Conservation (phyloP, 1,284 basidiomycete species). For the Sporisorium sorghi region DNA sequence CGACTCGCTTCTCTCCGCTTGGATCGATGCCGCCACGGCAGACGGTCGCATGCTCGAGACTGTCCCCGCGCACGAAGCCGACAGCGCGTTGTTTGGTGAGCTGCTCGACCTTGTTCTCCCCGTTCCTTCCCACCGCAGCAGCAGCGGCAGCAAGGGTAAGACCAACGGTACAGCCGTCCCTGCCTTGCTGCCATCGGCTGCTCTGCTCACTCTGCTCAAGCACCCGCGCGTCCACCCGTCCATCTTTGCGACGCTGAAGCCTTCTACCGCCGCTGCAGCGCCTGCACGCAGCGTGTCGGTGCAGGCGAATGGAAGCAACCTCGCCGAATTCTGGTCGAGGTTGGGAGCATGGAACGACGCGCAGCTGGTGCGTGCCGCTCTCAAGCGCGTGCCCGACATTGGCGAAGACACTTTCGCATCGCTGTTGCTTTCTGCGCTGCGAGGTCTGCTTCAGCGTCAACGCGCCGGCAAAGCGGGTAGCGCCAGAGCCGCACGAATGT, state of each 20-base stretch:
- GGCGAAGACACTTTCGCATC: slow-evolving; percentile 31
- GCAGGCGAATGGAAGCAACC: slow-evolving; percentile 10
- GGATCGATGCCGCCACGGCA: slow-evolving; percentile 22
- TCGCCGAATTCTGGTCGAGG: slow-evolving; percentile 36
- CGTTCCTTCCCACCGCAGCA: slow-evolving; percentile 12
- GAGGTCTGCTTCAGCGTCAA: slow-evolving; percentile 21
- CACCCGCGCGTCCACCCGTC: slow-evolving; percentile 28
- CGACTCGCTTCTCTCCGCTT: slow-evolving; percentile 12
- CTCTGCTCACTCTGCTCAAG: slow-evolving; percentile 24
- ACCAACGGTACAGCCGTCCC: slow-evolving; percentile 7
- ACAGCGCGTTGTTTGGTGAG: slow-evolving; percentile 23
- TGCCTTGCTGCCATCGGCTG: slow-evolving; percentile 13
- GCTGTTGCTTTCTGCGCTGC: slow-evolving; percentile 26
- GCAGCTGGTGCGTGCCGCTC: slow-evolving; percentile 21
- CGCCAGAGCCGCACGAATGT: slow-evolving; percentile 12
- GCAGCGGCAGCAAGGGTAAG: slow-evolving; percentile 13
- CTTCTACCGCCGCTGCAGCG: not conserved
- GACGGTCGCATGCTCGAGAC: slow-evolving; percentile 44
- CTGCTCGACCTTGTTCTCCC: slow-evolving; percentile 35
- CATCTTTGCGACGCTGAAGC: slow-evolving; percentile 26
- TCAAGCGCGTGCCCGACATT: slow-evolving; percentile 31
- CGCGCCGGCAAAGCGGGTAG: slow-evolving; percentile 1
- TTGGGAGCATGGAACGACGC: slow-evolving; percentile 29
- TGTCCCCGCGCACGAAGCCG: slow-evolving; percentile 30
- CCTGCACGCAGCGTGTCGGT: slow-evolving; percentile 7